These are phyloP conservation scores for Neofusicoccum sp. DNA, from an alignment of 2,329 filamentous ascomycete species.

Conservation along the genomic window DNA sequence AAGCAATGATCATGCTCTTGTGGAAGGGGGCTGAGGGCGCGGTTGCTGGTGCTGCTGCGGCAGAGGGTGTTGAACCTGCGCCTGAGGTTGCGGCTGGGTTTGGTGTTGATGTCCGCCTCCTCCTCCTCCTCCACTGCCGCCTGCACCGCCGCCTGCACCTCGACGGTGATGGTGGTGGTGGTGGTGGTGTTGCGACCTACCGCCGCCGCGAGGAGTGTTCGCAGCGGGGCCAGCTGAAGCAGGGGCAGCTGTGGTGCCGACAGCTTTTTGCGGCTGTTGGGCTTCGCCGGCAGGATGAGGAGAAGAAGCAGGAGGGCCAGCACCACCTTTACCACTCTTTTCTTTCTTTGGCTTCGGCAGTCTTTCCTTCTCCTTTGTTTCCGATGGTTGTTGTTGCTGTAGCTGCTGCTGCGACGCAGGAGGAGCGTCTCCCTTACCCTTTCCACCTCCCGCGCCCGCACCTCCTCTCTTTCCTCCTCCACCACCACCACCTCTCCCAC, in stretches of 20 bases:
- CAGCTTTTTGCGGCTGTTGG: neutral
- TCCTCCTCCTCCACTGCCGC: neutral
- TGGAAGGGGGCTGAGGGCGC: too few relatives aligned
- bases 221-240: neutral
- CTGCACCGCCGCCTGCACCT: neutral
- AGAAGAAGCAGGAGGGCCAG: neutral
- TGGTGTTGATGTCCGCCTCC: neutral
- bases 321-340: neutral
- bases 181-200: neutral
- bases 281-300: neutral
- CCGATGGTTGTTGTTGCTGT: neutral
- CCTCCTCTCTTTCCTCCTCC: neutral
- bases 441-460: neutral
- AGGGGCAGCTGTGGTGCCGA: neutral
- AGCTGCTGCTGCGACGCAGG: neutral
- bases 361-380: neutral
- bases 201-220: neutral
- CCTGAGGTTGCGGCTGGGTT: neutral
- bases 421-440: neutral
- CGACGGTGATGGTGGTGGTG: neutral
- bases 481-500: slow-evolving; percentile 8
- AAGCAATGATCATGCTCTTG: neutral
- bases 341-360: neutral
- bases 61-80: too few relatives aligned
- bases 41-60: too few relatives aligned